Evolutionary conservation across 208 protist species (phyloP), one percentile per base, ranked within the genome.

Genomic region (Lotmaria passim): DNA sequence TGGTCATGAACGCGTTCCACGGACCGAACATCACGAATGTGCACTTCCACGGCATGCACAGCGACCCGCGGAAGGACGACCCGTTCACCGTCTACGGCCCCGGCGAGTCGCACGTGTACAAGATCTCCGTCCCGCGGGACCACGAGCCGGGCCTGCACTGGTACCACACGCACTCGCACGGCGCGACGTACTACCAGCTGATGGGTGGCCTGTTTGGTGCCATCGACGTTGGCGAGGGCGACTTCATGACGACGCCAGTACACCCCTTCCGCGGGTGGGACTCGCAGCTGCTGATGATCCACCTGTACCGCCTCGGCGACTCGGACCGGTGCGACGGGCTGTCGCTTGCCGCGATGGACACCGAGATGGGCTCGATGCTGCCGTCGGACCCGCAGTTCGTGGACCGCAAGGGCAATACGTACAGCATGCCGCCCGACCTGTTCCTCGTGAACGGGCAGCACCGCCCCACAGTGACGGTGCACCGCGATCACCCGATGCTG

Each of bases 361-460:
- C 11, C 14, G 61, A 66, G 48, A 93, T 88, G 64, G 62, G 65
- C 60, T 84, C 65, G 28, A 78, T 77, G 34, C 66, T 93, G 44
- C 81, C 71, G 24, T 89, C 78, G 31, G 72, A 84, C 48, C 81
- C 86, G 41, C 51, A 60, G 17, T 82, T 94, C 57, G 59, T 79
- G 14, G 79, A 89, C 53, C 38, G 39, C 23, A 57, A 75, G 17
- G 81, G 82, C 26, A 61, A 69, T 14, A 73, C 78, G 51, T 57
- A 81, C 38, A 12, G 68, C 19, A 53, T 91, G 48, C 81, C 82
- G 23, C 53, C 75, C 12, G 86, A 94, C 53, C 79, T 95, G 26
- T 91, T 91, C 72, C 70, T 97, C n/a, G 90, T 97, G 4, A 96
- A 96, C 72, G 93, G 83, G 19, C 87, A 95, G 76, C 87, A 93